Evolutionary conservation across 225 moss, liverwort and hornwort species (phyloP).

Genomic region (Physcomitrellopsis africana): DNA sequence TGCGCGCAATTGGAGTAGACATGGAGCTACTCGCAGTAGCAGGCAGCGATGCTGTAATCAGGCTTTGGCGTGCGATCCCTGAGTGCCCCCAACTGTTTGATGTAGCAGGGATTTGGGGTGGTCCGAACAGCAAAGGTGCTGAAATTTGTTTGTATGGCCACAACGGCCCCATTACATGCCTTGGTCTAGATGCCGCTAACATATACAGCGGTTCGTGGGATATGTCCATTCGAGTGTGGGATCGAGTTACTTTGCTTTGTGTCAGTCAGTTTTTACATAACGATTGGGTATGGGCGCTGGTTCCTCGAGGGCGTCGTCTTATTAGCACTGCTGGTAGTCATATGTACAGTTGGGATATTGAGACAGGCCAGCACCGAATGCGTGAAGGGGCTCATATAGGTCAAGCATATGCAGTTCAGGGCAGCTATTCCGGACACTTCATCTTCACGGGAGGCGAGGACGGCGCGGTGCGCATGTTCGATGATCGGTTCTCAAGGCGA

Average conservation of each 20-base stretch:
- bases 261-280: slow-evolving; percentile 61
- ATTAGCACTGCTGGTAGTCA: slow-evolving; percentile 89
- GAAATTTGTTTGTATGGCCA: slow-evolving; percentile 74
- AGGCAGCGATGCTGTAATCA: slow-evolving; percentile 67
- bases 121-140: slow-evolving; percentile 41
- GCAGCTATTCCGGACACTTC: slow-evolving; percentile 86
- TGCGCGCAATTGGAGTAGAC: slow-evolving; percentile 89
- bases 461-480: slow-evolving; percentile 91
- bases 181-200: slow-evolving; percentile 67
- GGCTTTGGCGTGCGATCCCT: slow-evolving; percentile 73
- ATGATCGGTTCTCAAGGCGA: slow-evolving; percentile 70
- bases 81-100: slow-evolving; percentile 80
- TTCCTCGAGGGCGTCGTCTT: slow-evolving; percentile 69
- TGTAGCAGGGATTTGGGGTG: slow-evolving; percentile 62
- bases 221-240: slow-evolving; percentile 89
- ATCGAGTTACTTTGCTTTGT: slow-evolving; percentile 58
- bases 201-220: slow-evolving; percentile 97
- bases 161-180: slow-evolving; percentile 83
- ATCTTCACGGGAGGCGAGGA: slow-evolving; percentile 94
- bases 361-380: slow-evolving; percentile 74
- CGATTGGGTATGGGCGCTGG: slow-evolving; percentile 98
- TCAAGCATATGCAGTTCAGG: slow-evolving; percentile 91
- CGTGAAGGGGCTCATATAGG: slow-evolving; percentile 74
- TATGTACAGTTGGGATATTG: slow-evolving; percentile 86
- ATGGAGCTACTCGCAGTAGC: slow-evolving; percentile 74